Conservation (phyloP, 1,284 basidiomycete species). For the Marasmius fiardii region DNA sequence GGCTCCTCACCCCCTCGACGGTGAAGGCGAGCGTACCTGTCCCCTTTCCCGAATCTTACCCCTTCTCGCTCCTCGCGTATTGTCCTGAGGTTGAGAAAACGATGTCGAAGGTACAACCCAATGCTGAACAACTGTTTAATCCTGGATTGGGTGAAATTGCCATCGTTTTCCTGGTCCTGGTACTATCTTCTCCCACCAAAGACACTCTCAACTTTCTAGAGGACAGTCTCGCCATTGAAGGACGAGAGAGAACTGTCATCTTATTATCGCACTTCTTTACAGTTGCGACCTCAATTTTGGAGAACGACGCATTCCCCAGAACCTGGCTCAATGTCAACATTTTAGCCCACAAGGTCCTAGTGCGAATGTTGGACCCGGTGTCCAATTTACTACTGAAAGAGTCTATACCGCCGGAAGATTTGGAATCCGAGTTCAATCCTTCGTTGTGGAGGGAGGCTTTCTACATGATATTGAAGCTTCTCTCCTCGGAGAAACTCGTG, state of each 20-base stretch:
- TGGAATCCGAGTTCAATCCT: slow-evolving; percentile 69
- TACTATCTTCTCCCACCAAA: slow-evolving; percentile 77
- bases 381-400: slow-evolving; percentile 74
- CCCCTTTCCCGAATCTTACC: slow-evolving; percentile 92
- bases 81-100: slow-evolving; percentile 50
- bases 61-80: slow-evolving; percentile 80
- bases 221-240: slow-evolving; percentile 82
- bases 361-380: slow-evolving; percentile 87
- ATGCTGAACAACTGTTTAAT: slow-evolving; percentile 59
- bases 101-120: slow-evolving; percentile 34
- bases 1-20: slow-evolving; percentile 59
- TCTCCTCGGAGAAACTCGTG: slow-evolving; percentile 87
- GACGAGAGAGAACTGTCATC: slow-evolving; percentile 69
- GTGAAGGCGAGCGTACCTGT: slow-evolving; percentile 68
- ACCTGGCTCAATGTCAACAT: slow-evolving; percentile 94
- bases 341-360: slow-evolving; percentile 83
- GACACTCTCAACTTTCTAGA: slow-evolving; percentile 81
- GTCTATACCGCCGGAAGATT: slow-evolving; percentile 74
- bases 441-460: slow-evolving; percentile 83
- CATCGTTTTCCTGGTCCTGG: slow-evolving; percentile 80
- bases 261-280: slow-evolving; percentile 81
- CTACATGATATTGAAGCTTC: slow-evolving; percentile 77
- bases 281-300: slow-evolving; percentile 79
- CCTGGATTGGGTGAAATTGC: slow-evolving; percentile 85
- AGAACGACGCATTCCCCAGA: slow-evolving; percentile 86